phyloP scores from a whole-genome alignment of 1,139 yeast genomes.

The Lodderomyces metapsilosis region DNA sequence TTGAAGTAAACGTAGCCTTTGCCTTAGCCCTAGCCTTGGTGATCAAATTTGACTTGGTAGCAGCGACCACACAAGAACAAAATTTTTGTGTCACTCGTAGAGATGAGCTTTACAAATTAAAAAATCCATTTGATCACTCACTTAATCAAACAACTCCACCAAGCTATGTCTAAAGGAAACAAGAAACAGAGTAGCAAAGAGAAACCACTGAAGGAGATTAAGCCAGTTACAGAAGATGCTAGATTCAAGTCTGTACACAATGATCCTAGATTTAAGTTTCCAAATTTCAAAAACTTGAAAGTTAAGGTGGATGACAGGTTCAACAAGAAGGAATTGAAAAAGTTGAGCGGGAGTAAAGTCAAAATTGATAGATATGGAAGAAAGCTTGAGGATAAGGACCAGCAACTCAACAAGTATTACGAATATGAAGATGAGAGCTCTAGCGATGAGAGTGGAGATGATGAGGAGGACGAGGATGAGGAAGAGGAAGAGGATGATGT shows the following conservation, averaged over 20 bases:
- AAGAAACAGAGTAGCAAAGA: background rate
- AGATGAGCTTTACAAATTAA: background rate
- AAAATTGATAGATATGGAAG: constrained; percentile 88
- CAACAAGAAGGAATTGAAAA: constrained; percentile 65
- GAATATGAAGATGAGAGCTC: constrained; percentile 42
- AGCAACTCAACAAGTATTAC: constrained; percentile 60
- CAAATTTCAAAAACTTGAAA: constrained; percentile 67
- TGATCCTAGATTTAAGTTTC: constrained; percentile 85
- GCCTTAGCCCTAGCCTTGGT: too few species aligned
- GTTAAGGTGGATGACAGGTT: constrained; percentile 87
- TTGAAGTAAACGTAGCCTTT: too few species aligned
- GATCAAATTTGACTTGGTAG: too few species aligned
- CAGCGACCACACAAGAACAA: too few species aligned
- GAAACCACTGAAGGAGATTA: background rate
- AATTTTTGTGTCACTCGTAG: background rate
- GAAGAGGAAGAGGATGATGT: constrained; percentile 20
- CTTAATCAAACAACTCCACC: background rate
- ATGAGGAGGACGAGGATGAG: constrained; percentile 20
- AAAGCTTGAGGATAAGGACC: constrained; percentile 45
- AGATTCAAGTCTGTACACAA: constrained; percentile 78
- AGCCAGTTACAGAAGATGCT: constrained; percentile 56
- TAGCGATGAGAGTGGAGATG: constrained; percentile 22
- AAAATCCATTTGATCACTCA: too few species aligned
- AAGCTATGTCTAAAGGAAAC: background rate
- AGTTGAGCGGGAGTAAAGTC: constrained; percentile 53